Base-by-base conservation (phyloP, 768 basidiomycete species). In the Cystofilobasidium macerans region DNA sequence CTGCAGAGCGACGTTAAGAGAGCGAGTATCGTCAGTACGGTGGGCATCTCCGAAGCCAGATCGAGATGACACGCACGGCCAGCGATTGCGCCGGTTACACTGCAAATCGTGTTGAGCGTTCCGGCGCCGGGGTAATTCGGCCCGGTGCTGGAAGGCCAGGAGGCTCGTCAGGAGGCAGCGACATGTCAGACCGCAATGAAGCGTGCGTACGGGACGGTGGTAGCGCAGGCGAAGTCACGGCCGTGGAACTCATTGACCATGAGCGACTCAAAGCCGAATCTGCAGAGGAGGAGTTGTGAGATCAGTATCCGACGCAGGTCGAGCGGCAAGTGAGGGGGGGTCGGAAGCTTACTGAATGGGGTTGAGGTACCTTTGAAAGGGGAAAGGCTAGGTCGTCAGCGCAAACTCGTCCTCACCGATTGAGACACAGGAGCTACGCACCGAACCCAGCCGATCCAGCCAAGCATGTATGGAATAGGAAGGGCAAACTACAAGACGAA, bases 231-330 rank as follows among this genome's bases (percentile, higher is more conserved):
- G 62, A 85, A 87, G 22, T 81, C 75, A 36, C 84, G 83, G 20
- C 83, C 82, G 78, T 79, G 82, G 75, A 90, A 90, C 74, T 92
- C 90, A 74, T 91, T 92, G 75, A 86, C 84, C 84, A 92, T 86
- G 38, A 82, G 78, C 1, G 82, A 84, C 69, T 86, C 82, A 81
- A 87, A 91, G 0, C 83, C 84, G 77, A 88, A 90, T 0, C 82
- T 76, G 61, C 90, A 75, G 0, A 89, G 90, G 71, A 91, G 85
- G 68, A 89, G 72, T 74, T 89, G 90, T 43, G 71, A 71, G 64
- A 77, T 82, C 87, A 74, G 76, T 3, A 68, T 62, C 42, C 38
- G 74, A 72, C 22, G 22, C 67, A 18, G 11, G 26, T 12, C 35
- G 43, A 18, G n/a, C n/a, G n/a, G n/a, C n/a, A n/a, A n/a, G n/a